phyloP scores from a whole-genome alignment of 1,284 basidiomycete genomes.

The Boletus nobilissimus region DNA sequence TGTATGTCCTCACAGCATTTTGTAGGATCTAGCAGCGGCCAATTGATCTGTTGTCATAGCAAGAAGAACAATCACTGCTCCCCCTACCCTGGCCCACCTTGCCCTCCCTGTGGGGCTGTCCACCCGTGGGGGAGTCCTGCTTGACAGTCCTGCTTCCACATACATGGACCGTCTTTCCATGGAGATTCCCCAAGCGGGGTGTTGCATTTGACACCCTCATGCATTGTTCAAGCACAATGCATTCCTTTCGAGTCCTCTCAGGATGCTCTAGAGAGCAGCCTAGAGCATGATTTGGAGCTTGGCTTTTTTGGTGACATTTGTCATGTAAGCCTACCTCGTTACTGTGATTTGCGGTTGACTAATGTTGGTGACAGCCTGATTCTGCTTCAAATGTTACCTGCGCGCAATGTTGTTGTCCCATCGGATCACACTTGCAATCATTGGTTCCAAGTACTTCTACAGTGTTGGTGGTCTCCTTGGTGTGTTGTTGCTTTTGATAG shows the following conservation, averaged over 20 bases:
- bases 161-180: slow-evolving; percentile 84
- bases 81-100: slow-evolving; percentile 62
- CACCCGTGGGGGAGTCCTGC: slow-evolving; percentile 86
- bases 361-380: slow-evolving; percentile 59
- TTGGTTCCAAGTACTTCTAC: slow-evolving; percentile 78
- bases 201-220: slow-evolving; percentile 87
- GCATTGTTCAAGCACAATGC: slow-evolving; percentile 73
- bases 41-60: slow-evolving; percentile 53
- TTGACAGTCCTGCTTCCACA: slow-evolving; percentile 73
- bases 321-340: slow-evolving; percentile 61
- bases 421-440: slow-evolving; percentile 59
- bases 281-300: slow-evolving; percentile 87
- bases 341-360: background rate
- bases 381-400: slow-evolving; percentile 78
- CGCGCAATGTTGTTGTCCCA: slow-evolving; percentile 60
- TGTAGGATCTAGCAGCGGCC: slow-evolving; percentile 53
- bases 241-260: slow-evolving; percentile 70
- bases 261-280: slow-evolving; percentile 71
- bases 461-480: slow-evolving; percentile 82
- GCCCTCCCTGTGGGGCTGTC: slow-evolving; percentile 73
- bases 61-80: slow-evolving; percentile 47
- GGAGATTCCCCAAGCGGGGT: slow-evolving; percentile 90
- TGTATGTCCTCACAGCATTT: slow-evolving; percentile 18
- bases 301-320: slow-evolving; percentile 88
- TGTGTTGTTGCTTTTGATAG: slow-evolving; percentile 85